Base-by-base conservation (phyloP, 2,329 filamentous ascomycete genomes). In the Ophiostoma sp. region DNA sequence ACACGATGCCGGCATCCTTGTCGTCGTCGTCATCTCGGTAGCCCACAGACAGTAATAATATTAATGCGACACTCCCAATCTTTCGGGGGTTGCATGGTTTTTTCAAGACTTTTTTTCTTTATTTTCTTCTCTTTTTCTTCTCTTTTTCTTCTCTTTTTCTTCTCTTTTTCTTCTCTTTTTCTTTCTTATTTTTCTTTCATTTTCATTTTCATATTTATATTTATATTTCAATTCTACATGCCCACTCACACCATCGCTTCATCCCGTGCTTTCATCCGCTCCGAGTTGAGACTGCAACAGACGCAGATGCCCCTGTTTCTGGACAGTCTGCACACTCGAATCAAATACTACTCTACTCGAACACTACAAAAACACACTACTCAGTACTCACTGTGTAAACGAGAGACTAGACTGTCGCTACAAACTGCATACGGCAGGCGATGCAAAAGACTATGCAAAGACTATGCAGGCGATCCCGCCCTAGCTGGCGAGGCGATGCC, bases 401-500 rank as follows among this genome's bases (percentile, higher is more conserved):
- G 39, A 41, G 39, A 41, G 39, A 41, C 39, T 41, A 41, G 39
- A 41, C 39, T 13, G 15, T 41, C 39, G 39, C 39, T 48, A 48
- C 20, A 20, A 6, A 48, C 17, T 20, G 44, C 44, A 48, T 48
- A 48, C 20, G 44, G 44, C 17, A 48, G 23, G n/a, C 52, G 52
- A 27, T 13, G 52, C n/a, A 48, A 15, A 17, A 48, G 41, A 48
- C 41, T 48, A 48, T 48, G 41, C 41, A 48, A 15, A 13, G 15
- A 41, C 13, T 11, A 31, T 48, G 44, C 44, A 57, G n/a, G 17
- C n/a, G 52, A 57, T 57, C 52, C 48, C 52, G 52, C 52, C 52
- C 52, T 57, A 57, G 52, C 52, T 57, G 52, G n/a, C 52, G 23
- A 57, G n/a, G 52, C 52, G 52, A 57, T 57, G 52, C 52, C 27